Conservation (phyloP, 768 basidiomycete species). For the Mrakia hoshinonis region DNA sequence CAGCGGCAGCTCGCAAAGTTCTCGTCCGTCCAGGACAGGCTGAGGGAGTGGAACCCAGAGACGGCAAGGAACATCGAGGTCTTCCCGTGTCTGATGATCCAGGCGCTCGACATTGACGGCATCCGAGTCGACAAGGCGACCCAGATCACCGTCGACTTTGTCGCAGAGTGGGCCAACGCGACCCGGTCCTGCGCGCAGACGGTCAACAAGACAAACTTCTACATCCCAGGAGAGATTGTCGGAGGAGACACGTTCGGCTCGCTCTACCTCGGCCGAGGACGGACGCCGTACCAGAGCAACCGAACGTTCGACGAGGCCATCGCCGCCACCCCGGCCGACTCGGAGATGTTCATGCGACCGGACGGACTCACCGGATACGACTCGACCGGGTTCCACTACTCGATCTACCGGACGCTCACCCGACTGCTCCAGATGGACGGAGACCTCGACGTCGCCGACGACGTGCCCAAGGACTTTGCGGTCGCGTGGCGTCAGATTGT, state of each 20-base stretch:
- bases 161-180: constrained; percentile 62
- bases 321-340: constrained; percentile 54
- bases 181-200: constrained; percentile 65
- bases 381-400: constrained; percentile 83
- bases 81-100: constrained; percentile 68
- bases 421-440: constrained; percentile 94
- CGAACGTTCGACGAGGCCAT: constrained; percentile 58
- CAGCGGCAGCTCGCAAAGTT: background rate
- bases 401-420: constrained; percentile 72
- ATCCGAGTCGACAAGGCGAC: constrained; percentile 94
- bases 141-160: constrained; percentile 73
- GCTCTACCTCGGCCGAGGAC: constrained; percentile 79
- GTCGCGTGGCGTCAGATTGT: constrained; percentile 69
- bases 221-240: constrained; percentile 85
- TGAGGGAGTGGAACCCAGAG: constrained; percentile 75
- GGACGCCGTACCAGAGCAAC: constrained; percentile 66
- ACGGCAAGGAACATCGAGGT: constrained; percentile 48
- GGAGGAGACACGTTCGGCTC: constrained; percentile 83
- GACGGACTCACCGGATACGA: constrained; percentile 58
- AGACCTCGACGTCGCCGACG: constrained; percentile 75
- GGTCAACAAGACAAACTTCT: constrained; percentile 75
- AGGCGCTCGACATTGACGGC: constrained; percentile 79
- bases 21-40: constrained; percentile 79
- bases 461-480: constrained; percentile 17
- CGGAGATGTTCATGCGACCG: constrained; percentile 72